phyloP scores from a whole-genome alignment of 352 stramenopile species.

The Globisporangium emineosum region DNA sequence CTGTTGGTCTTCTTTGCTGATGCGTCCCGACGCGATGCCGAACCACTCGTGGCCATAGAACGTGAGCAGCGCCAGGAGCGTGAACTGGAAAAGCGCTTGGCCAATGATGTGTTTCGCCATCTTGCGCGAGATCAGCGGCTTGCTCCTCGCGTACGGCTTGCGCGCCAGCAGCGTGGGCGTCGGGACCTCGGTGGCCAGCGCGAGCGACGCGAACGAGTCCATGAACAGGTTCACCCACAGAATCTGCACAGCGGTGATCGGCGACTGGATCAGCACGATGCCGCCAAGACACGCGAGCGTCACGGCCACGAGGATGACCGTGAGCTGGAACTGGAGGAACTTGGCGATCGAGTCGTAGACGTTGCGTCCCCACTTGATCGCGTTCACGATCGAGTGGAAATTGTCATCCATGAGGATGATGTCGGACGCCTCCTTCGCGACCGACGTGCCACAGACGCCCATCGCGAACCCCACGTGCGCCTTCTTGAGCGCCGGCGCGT shows the following conservation, averaged over 20 bases:
- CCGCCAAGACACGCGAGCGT: conserved; percentile 78
- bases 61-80: conserved; percentile 60
- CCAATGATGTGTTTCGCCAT: conserved; percentile 89
- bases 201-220: conserved; percentile 89
- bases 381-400: conserved; percentile 90
- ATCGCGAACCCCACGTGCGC: conserved; percentile 95
- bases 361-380: conserved; percentile 90
- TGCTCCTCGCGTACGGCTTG: conserved; percentile 66
- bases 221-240: conserved; percentile 95
- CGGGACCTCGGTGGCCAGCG: conserved; percentile 87
- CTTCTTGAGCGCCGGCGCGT: conserved; percentile 95
- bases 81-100: conserved; percentile 79
- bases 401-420: conserved; percentile 92
- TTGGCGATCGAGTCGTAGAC: conserved; percentile 93
- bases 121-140: conserved; percentile 72
- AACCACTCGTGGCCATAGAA: conserved; percentile 39
- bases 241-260: conserved; percentile 90
- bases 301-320: conserved; percentile 87
- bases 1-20: conserved; percentile 1
- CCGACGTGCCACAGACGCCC: conserved; percentile 77
- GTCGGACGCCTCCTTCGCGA: conserved; percentile 90
- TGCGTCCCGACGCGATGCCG: conserved; percentile 13
- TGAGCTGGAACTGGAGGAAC: conserved; percentile 93
- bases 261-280: conserved; percentile 53
- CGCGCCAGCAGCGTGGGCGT: conserved; percentile 64